A percentile compares a stretch with the other conserved stretches of the same genome.
Conservation (phyloP, 139 green algal species). For the Mychonastes homosphaera region DNA sequence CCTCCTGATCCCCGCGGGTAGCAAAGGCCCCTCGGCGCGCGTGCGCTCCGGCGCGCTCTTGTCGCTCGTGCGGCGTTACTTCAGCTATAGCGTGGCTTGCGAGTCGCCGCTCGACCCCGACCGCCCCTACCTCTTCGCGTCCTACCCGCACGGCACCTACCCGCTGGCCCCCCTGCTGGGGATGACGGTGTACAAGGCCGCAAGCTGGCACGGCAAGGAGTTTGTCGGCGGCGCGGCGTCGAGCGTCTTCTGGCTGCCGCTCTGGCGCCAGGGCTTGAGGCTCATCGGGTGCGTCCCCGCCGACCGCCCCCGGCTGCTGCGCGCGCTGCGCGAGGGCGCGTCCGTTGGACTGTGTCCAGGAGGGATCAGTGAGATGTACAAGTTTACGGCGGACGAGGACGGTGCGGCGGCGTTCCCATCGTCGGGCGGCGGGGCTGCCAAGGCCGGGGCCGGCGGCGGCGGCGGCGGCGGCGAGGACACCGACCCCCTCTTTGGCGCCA, state of each 20-base stretch:
- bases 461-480: not conserved
- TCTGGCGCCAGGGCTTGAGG: conserved; percentile 17
- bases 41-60: conserved; percentile 1
- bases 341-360: conserved; percentile 10
- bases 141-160: conserved; percentile 19
- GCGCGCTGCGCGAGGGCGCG: conserved; percentile 8
- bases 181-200: conserved; percentile 9
- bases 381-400: not conserved
- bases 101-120: conserved; percentile 5
- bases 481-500: not conserved
- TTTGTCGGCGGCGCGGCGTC: conserved; percentile 16
- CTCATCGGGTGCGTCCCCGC: too few species aligned
- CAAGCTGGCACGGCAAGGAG: conserved; percentile 13
- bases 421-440: not conserved
- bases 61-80: conserved; percentile 13
- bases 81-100: conserved; percentile 13
- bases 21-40: not conserved
- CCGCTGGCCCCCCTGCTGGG: conserved; percentile 15
- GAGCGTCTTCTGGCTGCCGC: conserved; percentile 15
- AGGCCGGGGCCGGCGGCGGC: not conserved
- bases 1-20: too few species aligned
- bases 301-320: not conserved
- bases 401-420: not conserved
- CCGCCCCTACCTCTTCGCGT: conserved; percentile 17
- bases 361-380: conserved; percentile 30